Evolutionary conservation across 1,139 yeast species (phyloP).

Genomic region (Saccharomyces pastorianus): DNA sequence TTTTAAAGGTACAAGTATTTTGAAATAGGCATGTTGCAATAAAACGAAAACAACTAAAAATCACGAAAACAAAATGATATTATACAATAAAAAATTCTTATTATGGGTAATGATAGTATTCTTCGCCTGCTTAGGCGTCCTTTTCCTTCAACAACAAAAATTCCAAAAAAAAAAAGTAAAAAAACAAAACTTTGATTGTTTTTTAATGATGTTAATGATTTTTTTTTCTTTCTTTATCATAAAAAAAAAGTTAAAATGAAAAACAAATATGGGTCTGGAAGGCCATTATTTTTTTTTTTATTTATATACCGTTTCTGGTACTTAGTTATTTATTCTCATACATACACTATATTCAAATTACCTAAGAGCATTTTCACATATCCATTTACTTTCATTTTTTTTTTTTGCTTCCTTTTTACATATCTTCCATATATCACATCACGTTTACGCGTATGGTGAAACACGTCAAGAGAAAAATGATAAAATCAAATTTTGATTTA

Average conservation of each 20-base stretch:
- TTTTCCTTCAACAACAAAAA: neutral
- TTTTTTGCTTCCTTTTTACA: neutral
- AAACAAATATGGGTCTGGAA: neutral
- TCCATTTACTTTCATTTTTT: neutral
- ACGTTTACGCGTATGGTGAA: neutral
- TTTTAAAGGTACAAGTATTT: neutral
- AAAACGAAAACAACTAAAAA: neutral
- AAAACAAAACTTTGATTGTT: neutral
- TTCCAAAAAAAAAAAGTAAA: neutral
- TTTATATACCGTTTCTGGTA: neutral
- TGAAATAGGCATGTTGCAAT: neutral
- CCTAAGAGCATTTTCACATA: neutral
- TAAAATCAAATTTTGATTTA: neutral
- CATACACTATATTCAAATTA: neutral
- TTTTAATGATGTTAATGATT: neutral
- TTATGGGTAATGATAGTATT: neutral
- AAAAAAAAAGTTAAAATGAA: neutral
- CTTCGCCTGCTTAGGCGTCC: neutral
- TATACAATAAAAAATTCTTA: neutral
- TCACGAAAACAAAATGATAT: neutral
- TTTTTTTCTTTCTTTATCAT: neutral
- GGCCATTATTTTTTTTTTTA: neutral
- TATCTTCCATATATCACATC: neutral
- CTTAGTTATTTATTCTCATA: neutral
- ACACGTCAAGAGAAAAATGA: neutral